These are phyloP conservation scores for Begonia masoniana DNA, from an alignment of 306 rosid genomes.

Conservation along the genomic window DNA sequence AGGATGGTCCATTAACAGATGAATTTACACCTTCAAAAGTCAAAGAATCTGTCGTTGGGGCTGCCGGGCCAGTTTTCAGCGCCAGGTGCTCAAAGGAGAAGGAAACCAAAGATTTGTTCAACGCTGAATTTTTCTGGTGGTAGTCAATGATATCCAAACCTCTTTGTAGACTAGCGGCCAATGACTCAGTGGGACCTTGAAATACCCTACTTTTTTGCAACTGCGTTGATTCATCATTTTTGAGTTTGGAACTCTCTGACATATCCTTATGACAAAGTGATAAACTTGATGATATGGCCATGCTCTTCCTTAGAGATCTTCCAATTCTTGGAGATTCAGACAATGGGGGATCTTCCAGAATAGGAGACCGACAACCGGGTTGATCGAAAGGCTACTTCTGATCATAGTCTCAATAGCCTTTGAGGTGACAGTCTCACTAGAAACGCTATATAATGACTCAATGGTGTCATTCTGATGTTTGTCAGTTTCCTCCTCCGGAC, in stretches of 20 bases:
- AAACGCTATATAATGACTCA: conserved; percentile 21
- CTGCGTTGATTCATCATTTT: conserved; percentile 35
- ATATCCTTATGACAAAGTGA: conserved; percentile 37
- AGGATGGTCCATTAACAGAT: conserved; percentile 24
- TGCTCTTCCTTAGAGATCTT: conserved; percentile 54
- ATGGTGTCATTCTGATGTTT: conserved; percentile 21
- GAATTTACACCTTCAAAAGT: conserved; percentile 26
- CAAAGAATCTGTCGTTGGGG: conserved; percentile 25
- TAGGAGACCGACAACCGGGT: conserved; percentile 34
- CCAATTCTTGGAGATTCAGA: conserved; percentile 89
- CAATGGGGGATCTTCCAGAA: conserved; percentile 58
- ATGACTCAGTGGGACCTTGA: conserved; percentile 67
- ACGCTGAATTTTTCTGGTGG: conserved; percentile 67
- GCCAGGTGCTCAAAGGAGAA: conserved; percentile 75
- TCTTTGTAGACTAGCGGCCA: conserved; percentile 94
- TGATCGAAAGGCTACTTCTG: conserved; percentile 58
- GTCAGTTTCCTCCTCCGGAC: conserved; percentile 37
- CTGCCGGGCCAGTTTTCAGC: conserved; percentile 43
- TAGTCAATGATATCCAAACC: conserved; percentile 76
- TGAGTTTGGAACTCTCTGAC: conserved; percentile 34
- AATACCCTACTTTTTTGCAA: conserved; percentile 44
- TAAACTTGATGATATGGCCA: conserved; percentile 44
- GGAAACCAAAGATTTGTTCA: conserved; percentile 55
- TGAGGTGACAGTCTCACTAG: conserved; percentile 16
- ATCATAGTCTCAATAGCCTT: conserved; percentile 30